A percentile compares a stretch with the other conserved stretches of the same genome.
These are phyloP conservation scores for Fraxinus platypoda DNA, from an alignment of 305 asterid species.

Conservation along the genomic window DNA sequence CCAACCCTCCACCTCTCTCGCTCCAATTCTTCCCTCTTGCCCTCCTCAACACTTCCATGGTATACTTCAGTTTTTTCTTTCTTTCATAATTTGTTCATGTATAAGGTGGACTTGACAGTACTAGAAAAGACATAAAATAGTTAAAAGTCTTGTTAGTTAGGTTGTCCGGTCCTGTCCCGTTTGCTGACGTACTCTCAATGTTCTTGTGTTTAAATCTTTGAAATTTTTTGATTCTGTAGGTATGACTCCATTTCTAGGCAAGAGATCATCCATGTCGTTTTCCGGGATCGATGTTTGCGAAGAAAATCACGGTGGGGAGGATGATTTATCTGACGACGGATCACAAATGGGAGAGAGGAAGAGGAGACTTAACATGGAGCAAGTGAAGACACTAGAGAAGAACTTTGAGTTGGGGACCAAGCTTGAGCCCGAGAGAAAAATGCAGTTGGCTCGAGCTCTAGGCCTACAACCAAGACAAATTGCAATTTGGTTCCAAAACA, in stretches of 20 bases:
- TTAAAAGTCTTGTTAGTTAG: not conserved
- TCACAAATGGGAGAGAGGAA: constrained; percentile 56
- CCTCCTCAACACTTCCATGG: constrained; percentile 51
- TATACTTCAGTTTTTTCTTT: not conserved
- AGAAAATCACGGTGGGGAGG: constrained; percentile 46
- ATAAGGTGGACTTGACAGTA: not conserved
- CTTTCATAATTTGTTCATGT: not conserved
- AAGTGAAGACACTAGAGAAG: constrained; percentile 58
- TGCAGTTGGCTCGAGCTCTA: constrained; percentile 62
- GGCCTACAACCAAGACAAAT: constrained; percentile 74
- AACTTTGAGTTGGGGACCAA: constrained; percentile 61
- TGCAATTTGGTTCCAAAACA: constrained; percentile 71
- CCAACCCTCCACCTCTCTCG: constrained; percentile 39
- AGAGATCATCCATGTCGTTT: constrained; percentile 51
- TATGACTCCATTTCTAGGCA: constrained; percentile 49
- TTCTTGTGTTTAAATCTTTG: not conserved
- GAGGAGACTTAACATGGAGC: constrained; percentile 61
- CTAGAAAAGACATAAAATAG: not conserved
- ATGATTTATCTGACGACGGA: constrained; percentile 57
- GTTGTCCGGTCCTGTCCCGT: not conserved
- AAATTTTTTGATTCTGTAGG: constrained; percentile 18
- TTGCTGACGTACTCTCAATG: not conserved
- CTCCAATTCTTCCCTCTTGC: constrained; percentile 32
- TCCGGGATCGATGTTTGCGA: constrained; percentile 38
- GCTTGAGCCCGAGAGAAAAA: constrained; percentile 70